Evolutionary conservation across 257 asterid species (phyloP).

Genomic region (Linderniella brevidens): DNA sequence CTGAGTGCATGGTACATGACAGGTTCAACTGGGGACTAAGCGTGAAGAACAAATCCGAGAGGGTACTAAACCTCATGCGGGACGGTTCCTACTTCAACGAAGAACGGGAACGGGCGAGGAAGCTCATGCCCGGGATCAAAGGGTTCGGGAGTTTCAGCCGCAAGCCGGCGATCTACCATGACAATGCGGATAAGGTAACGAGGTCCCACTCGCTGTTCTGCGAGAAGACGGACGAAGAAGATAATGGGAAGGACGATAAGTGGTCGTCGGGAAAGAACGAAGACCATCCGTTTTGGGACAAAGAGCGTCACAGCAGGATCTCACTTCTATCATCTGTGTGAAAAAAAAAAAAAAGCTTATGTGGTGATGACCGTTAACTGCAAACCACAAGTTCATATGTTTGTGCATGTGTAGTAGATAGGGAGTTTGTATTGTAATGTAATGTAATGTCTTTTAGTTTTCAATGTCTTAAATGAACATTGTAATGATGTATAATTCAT

Average conservation of each 20-base stretch:
- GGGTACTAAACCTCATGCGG: constrained; percentile 29
- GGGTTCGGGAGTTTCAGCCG: constrained; percentile 57
- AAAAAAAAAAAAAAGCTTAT: background rate
- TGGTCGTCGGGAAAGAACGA: constrained; percentile 10
- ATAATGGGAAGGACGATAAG: constrained; percentile 3
- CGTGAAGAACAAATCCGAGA: constrained; percentile 40
- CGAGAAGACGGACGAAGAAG: constrained; percentile 5
- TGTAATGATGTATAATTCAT: too few species aligned
- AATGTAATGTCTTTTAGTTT: too few species aligned
- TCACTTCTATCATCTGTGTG: constrained; percentile 39
- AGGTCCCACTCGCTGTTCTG: constrained; percentile 20
- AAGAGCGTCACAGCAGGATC: constrained; percentile 23
- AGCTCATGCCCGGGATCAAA: constrained; percentile 48
- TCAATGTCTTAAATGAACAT: too few species aligned
- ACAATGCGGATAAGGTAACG: background rate
- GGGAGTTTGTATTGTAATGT: too few species aligned
- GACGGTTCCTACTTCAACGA: constrained; percentile 42
- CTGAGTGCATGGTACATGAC: too few species aligned
- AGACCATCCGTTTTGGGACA: constrained; percentile 57
- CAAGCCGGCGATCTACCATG: constrained; percentile 3
- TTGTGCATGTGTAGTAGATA: too few species aligned
- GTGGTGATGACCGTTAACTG: too few species aligned
- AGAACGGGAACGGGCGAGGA: constrained; percentile 49
- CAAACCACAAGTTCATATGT: too few species aligned
- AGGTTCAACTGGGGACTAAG: constrained; percentile 79